A percentile compares a stretch with the other conserved stretches of the same genome.
phyloP scores from a whole-genome alignment of 163 green algal genomes.

The Trebouxiophyceae sp. region DNA sequence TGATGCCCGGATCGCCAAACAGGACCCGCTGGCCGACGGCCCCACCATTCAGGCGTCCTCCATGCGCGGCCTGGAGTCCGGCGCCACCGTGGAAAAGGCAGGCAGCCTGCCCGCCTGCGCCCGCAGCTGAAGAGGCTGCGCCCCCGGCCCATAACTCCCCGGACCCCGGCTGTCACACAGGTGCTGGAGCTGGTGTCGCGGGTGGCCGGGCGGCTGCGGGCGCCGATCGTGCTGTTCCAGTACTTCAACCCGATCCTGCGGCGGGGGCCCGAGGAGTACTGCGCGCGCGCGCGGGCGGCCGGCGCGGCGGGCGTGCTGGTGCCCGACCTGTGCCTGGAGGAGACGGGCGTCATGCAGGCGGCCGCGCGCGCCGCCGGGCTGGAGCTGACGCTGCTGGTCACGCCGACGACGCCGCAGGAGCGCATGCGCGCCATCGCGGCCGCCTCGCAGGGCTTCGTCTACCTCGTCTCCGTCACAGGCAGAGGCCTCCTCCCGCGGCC shows the following conservation, averaged over 20 bases:
- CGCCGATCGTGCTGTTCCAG: conserved; percentile 94
- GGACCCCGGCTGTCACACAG: conserved; percentile 19
- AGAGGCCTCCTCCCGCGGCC: too few relatives aligned
- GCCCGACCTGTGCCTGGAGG: conserved; percentile 94
- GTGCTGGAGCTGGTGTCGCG: conserved; percentile 66
- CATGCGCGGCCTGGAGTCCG: conserved; percentile 74
- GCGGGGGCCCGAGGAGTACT: conserved; percentile 70
- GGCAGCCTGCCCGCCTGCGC: background rate
- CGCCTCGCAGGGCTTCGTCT: conserved; percentile 88
- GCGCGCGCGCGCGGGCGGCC: conserved; percentile 61
- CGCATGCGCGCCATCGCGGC: conserved; percentile 76
- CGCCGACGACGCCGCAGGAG: conserved; percentile 83
- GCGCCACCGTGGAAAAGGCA: conserved; percentile 67
- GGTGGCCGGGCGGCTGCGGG: conserved; percentile 47
- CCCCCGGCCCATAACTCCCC: background rate
- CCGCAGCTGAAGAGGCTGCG: background rate
- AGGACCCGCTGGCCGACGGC: conserved; percentile 96
- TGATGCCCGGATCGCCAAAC: conserved; percentile 5
- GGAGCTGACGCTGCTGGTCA: conserved; percentile 92
- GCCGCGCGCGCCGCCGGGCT: conserved; percentile 61
- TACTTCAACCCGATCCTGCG: conserved; percentile 99
- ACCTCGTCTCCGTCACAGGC: conserved; percentile 88
- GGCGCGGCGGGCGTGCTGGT: conserved; percentile 85
- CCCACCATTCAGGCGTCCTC: conserved; percentile 88
- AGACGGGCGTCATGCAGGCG: conserved; percentile 59